Evolutionary conservation across 2,329 filamentous ascomycete genomes (phyloP).

Genomic region (Fusarium sarcochroum): DNA sequence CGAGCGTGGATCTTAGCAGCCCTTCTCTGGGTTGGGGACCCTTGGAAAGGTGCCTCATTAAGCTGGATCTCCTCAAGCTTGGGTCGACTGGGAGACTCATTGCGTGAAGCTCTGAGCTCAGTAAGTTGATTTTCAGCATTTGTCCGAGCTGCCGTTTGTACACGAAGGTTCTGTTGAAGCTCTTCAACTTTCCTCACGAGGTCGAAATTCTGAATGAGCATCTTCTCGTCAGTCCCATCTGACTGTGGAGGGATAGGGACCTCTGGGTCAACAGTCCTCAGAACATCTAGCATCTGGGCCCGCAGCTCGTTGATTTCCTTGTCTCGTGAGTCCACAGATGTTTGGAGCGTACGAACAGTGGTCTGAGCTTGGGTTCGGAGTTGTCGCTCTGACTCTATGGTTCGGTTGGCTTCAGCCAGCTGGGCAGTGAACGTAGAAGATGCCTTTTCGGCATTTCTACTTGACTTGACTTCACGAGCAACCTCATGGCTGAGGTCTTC

Average conservation of each 20-base stretch:
- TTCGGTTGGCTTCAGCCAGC: conserved; percentile 89
- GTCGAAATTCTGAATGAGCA: conserved; percentile 82
- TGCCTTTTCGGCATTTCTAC: conserved; percentile 89
- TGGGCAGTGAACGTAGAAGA: conserved; percentile 85
- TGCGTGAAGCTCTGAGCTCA: conserved; percentile 81
- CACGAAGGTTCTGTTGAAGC: conserved; percentile 87
- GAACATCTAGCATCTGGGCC: conserved; percentile 82
- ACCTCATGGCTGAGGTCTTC: conserved; percentile 96
- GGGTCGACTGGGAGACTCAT: conserved; percentile 79
- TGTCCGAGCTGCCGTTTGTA: conserved; percentile 83
- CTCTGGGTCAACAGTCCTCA: conserved; percentile 89
- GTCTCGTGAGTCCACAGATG: conserved; percentile 82
- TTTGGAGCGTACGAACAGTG: conserved; percentile 85
- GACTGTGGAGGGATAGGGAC: conserved; percentile 74
- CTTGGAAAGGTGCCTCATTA: conserved; percentile 81
- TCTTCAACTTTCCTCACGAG: conserved; percentile 89
- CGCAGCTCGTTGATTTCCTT: conserved; percentile 86
- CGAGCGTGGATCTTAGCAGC: conserved; percentile 66
- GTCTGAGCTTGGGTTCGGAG: conserved; percentile 86
- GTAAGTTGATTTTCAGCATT: conserved; percentile 87
- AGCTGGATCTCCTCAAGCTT: conserved; percentile 89
- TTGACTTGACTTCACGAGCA: conserved; percentile 88
- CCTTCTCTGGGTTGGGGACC: conserved; percentile 80
- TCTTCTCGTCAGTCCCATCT: conserved; percentile 72
- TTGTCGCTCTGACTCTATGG: conserved; percentile 90